These are phyloP conservation scores for Sisymbrium altissimum DNA, from an alignment of 345 rosid species.

Conservation along the genomic window DNA sequence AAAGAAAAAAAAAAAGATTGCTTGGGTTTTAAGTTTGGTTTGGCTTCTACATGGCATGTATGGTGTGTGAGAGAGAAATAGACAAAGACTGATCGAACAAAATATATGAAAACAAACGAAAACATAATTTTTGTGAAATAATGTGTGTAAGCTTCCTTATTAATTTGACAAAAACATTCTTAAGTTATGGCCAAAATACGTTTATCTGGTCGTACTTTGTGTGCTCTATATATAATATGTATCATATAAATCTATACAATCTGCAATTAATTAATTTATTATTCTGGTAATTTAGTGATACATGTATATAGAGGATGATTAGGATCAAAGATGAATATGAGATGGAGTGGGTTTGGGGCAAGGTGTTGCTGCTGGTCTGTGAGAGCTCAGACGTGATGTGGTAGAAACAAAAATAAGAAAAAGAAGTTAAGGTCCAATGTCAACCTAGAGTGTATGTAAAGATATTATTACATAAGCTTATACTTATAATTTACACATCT, in stretches of 20 bases:
- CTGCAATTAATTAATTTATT: neutral
- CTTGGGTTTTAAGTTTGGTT: conserved; percentile 65
- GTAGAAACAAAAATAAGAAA: conserved; percentile 23
- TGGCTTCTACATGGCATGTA: conserved; percentile 22
- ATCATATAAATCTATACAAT: neutral
- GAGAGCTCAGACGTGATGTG: conserved; percentile 33
- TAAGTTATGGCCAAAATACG: neutral
- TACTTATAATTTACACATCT: conserved; percentile 21
- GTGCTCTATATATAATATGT: neutral
- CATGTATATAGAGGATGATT: neutral
- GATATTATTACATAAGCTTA: conserved; percentile 29
- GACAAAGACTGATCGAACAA: conserved; percentile 21
- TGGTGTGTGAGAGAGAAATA: conserved; percentile 26
- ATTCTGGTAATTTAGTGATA: neutral
- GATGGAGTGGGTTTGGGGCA: conserved; percentile 75
- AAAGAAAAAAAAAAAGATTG: conserved; percentile 29
- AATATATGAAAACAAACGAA: conserved; percentile 11
- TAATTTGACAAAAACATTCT: conserved; percentile 10
- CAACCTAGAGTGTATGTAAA: conserved; percentile 66
- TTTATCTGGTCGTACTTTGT: conserved; percentile 12
- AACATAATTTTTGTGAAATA: conserved; percentile 41
- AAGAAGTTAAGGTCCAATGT: conserved; percentile 55
- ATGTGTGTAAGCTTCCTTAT: conserved; percentile 21
- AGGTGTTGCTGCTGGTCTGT: conserved; percentile 39
- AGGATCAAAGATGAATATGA: conserved; percentile 13